A percentile compares a stretch with the other conserved stretches of the same genome.
Evolutionary conservation across 352 stramenopile genomes (phyloP).

Genomic region (Pythium brachiatum): DNA sequence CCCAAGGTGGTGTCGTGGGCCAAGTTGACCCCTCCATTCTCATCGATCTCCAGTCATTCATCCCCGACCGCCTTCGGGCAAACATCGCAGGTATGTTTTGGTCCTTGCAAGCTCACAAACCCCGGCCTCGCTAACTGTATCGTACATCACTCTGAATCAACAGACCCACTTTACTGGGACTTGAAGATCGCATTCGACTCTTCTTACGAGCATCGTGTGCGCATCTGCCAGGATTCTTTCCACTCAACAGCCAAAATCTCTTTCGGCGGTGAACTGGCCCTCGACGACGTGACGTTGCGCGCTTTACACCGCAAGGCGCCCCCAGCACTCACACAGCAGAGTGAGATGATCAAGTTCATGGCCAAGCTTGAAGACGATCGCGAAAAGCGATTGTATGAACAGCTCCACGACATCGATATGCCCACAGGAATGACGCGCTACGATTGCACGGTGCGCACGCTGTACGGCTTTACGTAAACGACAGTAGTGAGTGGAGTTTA

Average conservation of each 20-base stretch:
- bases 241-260: slow-evolving; percentile 4
- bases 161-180: slow-evolving; percentile 29
- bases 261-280: slow-evolving; percentile 1
- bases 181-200: slow-evolving; percentile 19
- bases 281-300: slow-evolving; percentile 15
- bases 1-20: too few relatives aligned
- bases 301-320: slow-evolving; percentile 9
- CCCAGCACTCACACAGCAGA: background rate
- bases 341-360: slow-evolving; percentile 16
- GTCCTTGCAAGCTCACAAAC: background rate
- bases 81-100: slow-evolving; percentile 23
- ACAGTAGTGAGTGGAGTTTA: background rate
- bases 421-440: slow-evolving; percentile 19
- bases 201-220: slow-evolving; percentile 19
- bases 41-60: slow-evolving; percentile 24
- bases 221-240: slow-evolving; percentile 18
- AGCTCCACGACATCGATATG: slow-evolving; percentile 19
- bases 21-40: slow-evolving; percentile 5
- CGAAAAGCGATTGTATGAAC: slow-evolving; percentile 17
- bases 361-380: slow-evolving; percentile 22
- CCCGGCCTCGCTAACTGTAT: too few relatives aligned
- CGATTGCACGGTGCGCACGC: slow-evolving; percentile 20
- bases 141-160: too few relatives aligned
- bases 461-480: slow-evolving; percentile 13
- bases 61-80: slow-evolving; percentile 24